phyloP scores from a whole-genome alignment of 768 basidiomycete species.

The Podaxis carcinomalis region DNA sequence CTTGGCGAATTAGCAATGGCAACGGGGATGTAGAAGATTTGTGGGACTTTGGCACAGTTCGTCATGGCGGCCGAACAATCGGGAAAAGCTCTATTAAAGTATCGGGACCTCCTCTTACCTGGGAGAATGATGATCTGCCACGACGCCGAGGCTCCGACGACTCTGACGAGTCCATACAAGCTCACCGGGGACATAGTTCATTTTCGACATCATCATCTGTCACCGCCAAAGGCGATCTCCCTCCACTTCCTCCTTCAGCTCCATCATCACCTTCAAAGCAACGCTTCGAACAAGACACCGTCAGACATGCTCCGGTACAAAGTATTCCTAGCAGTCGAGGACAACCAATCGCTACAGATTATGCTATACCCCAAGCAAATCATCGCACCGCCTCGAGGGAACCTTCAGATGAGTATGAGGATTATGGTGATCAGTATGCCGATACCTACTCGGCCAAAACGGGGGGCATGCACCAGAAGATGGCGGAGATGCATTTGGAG shows the following conservation, averaged over 20 bases:
- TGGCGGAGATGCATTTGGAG: conserved; percentile 42
- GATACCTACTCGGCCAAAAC: conserved; percentile 44
- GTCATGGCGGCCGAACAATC: conserved; percentile 67
- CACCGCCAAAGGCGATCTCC: conserved; percentile 54
- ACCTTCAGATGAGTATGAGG: conserved; percentile 62
- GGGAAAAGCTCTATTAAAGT: conserved; percentile 62
- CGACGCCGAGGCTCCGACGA: conserved; percentile 32
- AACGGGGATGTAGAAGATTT: conserved; percentile 72
- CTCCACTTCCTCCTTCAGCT: conserved; percentile 45
- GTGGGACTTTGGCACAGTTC: conserved; percentile 98
- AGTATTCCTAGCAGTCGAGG: not conserved
- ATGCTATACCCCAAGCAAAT: conserved; percentile 21
- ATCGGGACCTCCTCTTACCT: conserved; percentile 69
- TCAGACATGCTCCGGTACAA: conserved; percentile 49
- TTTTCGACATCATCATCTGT: conserved; percentile 33
- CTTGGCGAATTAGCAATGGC: conserved; percentile 33
- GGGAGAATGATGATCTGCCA: conserved; percentile 66
- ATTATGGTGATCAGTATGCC: conserved; percentile 55
- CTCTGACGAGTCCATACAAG: conserved; percentile 26
- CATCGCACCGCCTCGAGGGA: conserved; percentile 35
- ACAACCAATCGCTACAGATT: conserved; percentile 11
- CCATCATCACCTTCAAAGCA: conserved; percentile 17
- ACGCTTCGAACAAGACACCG: conserved; percentile 60
- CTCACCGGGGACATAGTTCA: conserved; percentile 31
- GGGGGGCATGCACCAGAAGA: conserved; percentile 43